A percentile compares a stretch with the other conserved stretches of the same genome.
These are phyloP conservation scores for Arabidopsis hybrid DNA, from an alignment of 441 rosid species.

Conservation along the genomic window DNA sequence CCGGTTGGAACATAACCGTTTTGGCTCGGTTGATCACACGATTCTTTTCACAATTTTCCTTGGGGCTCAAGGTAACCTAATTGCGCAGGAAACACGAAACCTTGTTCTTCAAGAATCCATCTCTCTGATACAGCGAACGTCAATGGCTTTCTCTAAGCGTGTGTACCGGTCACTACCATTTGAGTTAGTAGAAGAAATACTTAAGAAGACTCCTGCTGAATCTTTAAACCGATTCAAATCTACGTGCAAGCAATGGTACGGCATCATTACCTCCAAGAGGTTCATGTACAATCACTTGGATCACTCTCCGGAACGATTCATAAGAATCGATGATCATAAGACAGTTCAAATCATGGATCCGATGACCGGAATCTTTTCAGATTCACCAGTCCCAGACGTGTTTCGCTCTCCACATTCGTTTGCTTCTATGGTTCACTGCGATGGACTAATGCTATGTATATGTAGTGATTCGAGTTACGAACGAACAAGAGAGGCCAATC, in stretches of 20 bases:
- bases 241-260: not conserved
- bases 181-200: not conserved
- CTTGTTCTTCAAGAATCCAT: too few species aligned
- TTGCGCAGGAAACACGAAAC: too few species aligned
- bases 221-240: not conserved
- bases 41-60: too few species aligned
- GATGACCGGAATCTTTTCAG: not conserved
- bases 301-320: not conserved
- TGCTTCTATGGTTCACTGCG: not conserved
- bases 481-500: not conserved
- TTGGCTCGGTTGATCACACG: too few species aligned
- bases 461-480: not conserved
- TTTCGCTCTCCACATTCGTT: not conserved
- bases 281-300: conserved; percentile 13
- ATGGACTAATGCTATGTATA: not conserved
- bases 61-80: too few species aligned
- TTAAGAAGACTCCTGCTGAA: not conserved
- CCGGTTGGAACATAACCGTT: too few species aligned
- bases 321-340: not conserved
- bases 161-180: not conserved
- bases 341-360: not conserved
- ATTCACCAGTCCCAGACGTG: not conserved
- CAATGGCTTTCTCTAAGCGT: not conserved
- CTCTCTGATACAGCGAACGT: not conserved
- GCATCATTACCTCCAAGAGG: not conserved